These are phyloP conservation scores for Scytalidium sp. DNA, from an alignment of 2,329 filamentous ascomycete species.

Conservation along the genomic window DNA sequence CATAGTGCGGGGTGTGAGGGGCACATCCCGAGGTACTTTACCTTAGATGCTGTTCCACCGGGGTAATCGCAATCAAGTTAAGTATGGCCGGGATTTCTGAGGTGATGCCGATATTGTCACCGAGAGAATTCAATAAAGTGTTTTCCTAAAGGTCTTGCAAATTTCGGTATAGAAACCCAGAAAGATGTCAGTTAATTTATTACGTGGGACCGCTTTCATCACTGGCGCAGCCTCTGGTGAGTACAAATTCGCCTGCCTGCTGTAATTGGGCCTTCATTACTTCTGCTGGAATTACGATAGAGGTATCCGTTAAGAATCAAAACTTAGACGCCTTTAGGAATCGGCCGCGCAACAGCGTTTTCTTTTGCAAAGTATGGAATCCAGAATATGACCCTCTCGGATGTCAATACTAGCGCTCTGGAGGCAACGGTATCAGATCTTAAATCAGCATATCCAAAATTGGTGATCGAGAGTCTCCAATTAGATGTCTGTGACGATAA, in stretches of 20 bases:
- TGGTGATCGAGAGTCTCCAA: slow-evolving; percentile 37
- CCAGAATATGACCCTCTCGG: slow-evolving; percentile 42
- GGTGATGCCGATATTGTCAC: too few species aligned
- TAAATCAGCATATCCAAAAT: slow-evolving; percentile 31
- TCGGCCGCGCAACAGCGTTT: slow-evolving; percentile 44
- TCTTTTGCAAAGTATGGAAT: slow-evolving; percentile 47
- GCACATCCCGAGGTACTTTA: too few species aligned
- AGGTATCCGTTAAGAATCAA: background rate
- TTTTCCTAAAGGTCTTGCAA: too few species aligned
- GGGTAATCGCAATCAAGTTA: too few species aligned
- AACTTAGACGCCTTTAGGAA: slow-evolving; percentile 32
- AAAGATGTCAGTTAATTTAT: too few species aligned
- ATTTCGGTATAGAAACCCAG: too few species aligned
- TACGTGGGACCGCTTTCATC: slow-evolving; percentile 45
- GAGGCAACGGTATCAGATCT: slow-evolving; percentile 31
- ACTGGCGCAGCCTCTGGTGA: slow-evolving; percentile 45
- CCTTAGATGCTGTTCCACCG: too few species aligned
- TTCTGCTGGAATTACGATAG: background rate
- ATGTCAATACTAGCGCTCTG: slow-evolving; percentile 37
- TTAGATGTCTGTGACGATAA: slow-evolving; percentile 43
- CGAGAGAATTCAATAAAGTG: too few species aligned
- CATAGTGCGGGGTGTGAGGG: too few species aligned
- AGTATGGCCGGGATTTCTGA: too few species aligned
- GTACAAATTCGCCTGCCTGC: background rate
- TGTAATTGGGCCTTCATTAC: background rate